phyloP scores from a whole-genome alignment of 257 asterid species.

The Solanum raphanifolium region DNA sequence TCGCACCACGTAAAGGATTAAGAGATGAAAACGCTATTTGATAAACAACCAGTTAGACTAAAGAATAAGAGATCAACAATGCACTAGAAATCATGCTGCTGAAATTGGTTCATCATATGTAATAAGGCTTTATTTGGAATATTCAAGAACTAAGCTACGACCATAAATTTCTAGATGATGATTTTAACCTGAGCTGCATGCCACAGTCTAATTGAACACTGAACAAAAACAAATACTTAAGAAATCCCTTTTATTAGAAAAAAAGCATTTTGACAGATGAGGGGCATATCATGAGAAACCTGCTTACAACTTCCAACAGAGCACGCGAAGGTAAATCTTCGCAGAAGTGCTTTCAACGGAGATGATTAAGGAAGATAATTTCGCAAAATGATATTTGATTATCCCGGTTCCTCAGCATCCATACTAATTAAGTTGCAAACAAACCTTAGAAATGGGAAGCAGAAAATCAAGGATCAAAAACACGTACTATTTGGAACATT shows the following conservation, averaged over 20 bases:
- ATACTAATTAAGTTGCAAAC: background rate
- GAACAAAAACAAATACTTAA: background rate
- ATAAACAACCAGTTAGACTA: background rate
- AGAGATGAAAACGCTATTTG: background rate
- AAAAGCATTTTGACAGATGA: too few species aligned
- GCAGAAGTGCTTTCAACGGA: background rate
- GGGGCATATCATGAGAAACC: background rate
- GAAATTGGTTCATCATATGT: background rate
- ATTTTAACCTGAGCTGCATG: background rate
- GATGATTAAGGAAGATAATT: background rate
- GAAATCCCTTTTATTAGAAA: background rate
- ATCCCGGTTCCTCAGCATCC: background rate
- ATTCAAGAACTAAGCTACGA: background rate
- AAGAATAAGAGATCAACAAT: background rate
- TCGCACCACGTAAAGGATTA: background rate
- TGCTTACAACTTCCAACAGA: background rate
- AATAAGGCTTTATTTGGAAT: background rate
- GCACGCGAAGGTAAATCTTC: background rate
- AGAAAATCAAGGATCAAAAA: slow-evolving; percentile 8
- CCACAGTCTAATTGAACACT: background rate
- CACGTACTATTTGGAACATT: slow-evolving; percentile 83
- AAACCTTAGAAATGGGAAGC: background rate
- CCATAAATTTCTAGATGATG: background rate
- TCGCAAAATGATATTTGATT: background rate
- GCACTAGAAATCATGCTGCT: background rate